Percentiles rank a stretch among this genome's conserved stretches.
phyloP scores from a whole-genome alignment of 768 basidiomycete species.

The Artomyces pyxidatus region DNA sequence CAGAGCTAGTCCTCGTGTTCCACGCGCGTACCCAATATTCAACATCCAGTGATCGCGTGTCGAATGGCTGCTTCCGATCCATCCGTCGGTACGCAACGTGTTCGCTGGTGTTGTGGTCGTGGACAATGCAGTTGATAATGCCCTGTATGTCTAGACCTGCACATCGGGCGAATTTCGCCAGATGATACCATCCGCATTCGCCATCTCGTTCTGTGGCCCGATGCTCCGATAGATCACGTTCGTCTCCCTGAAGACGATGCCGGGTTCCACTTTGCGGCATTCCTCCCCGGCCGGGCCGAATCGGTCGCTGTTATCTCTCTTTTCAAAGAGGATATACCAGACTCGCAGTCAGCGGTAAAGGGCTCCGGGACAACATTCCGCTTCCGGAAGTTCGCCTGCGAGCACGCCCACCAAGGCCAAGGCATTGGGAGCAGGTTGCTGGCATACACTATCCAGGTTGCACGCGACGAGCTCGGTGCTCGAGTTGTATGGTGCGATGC shows the following conservation, averaged over 20 bases:
- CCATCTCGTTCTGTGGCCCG: conserved; percentile 52
- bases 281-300: conserved; percentile 27
- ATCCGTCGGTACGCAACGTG: too few species aligned
- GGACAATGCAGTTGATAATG: too few species aligned
- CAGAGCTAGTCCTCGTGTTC: too few species aligned
- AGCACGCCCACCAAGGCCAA: conserved; percentile 38
- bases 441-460: conserved; percentile 29
- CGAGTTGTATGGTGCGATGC: conserved; percentile 52
- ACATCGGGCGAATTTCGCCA: conserved; percentile 28
- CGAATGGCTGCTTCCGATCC: too few species aligned
- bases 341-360: neutral
- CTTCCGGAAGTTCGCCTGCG: conserved; percentile 58
- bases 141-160: conserved; percentile 4
- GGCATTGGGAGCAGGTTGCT: conserved; percentile 48
- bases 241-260: conserved; percentile 42
- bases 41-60: too few species aligned
- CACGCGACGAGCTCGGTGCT: conserved; percentile 33
- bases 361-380: conserved; percentile 24
- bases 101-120: too few species aligned
- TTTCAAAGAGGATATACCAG: conserved; percentile 36
- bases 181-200: conserved; percentile 42
- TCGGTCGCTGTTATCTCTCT: conserved; percentile 51
- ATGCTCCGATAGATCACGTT: conserved; percentile 34
- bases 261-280: conserved; percentile 50
- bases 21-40: too few species aligned